Conservation (phyloP, 805 yeast species). For the Barnettozyma vustinii region DNA sequence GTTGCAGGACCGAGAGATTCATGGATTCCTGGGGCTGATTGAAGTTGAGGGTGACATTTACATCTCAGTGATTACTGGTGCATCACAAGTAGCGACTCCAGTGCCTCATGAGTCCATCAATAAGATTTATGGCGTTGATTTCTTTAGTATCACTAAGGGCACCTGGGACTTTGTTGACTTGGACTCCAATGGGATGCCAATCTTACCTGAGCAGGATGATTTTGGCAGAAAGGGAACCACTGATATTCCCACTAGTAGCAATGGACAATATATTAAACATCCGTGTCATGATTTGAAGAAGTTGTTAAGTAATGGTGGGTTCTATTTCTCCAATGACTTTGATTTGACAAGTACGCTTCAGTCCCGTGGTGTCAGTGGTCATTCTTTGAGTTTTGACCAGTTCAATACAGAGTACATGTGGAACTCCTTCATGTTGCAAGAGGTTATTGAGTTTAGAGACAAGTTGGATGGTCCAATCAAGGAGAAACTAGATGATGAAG, state of each 20-base stretch:
- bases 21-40: constrained; percentile 79
- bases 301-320: constrained; percentile 79
- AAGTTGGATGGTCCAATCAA: constrained; percentile 60
- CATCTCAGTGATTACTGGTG: constrained; percentile 74
- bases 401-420: constrained; percentile 91
- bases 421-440: constrained; percentile 89
- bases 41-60: constrained; percentile 62
- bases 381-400: constrained; percentile 47
- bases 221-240: constrained; percentile 3
- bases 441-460: constrained; percentile 67
- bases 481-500: constrained; percentile 61
- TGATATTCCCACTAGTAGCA: constrained; percentile 6
- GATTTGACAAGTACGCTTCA: constrained; percentile 88
- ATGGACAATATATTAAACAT: constrained; percentile 27
- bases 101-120: constrained; percentile 73
- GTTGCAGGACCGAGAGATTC: constrained; percentile 40
- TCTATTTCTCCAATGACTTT: constrained; percentile 87
- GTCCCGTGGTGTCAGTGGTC: constrained; percentile 52
- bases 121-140: constrained; percentile 80
- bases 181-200: constrained; percentile 64
- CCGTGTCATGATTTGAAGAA: constrained; percentile 82
- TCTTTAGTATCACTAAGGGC: constrained; percentile 63
- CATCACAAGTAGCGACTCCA: constrained; percentile 76
- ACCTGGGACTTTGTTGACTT: constrained; percentile 78
- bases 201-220: constrained; percentile 34